These are phyloP conservation scores for Coemansia javaensis DNA, from an alignment of 192 early-diverging fungal genomes.

Conservation along the genomic window DNA sequence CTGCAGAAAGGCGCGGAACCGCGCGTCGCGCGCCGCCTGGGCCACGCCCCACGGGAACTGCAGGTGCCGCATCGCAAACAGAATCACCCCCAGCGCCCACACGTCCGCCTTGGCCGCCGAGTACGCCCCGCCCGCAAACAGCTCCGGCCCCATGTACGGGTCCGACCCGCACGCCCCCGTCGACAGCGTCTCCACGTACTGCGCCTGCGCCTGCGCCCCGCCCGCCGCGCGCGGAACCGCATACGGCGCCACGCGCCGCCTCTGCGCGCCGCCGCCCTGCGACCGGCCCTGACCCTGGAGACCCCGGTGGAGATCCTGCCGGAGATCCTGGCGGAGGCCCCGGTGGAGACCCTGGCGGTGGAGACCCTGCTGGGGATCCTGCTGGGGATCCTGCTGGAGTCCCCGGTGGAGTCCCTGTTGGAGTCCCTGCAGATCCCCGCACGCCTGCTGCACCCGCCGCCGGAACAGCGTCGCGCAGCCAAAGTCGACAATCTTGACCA, in stretches of 20 bases:
- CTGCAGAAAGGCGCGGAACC: constrained; percentile 13
- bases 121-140: constrained; percentile 56
- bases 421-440: too few relatives aligned
- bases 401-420: too few relatives aligned
- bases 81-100: constrained; percentile 86
- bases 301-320: too few relatives aligned
- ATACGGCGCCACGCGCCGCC: constrained; percentile 22
- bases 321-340: too few relatives aligned
- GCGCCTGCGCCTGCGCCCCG: background rate
- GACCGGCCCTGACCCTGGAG: too few relatives aligned
- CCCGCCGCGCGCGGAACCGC: constrained; percentile 1
- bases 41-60: constrained; percentile 65
- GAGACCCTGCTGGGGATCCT: too few relatives aligned
- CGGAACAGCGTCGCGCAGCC: constrained; percentile 54
- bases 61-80: constrained; percentile 60
- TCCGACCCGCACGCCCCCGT: constrained; percentile 80
- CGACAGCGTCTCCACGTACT: constrained; percentile 34
- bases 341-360: too few relatives aligned
- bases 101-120: constrained; percentile 76
- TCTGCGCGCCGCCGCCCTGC: background rate
- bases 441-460: constrained; percentile 4
- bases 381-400: too few relatives aligned
- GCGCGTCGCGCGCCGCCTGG: constrained; percentile 22
- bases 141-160: constrained; percentile 94
- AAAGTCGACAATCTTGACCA: constrained; percentile 85